Evolutionary conservation across 2,329 filamentous ascomycete species (phyloP), one percentile per base, ranked within the genome.

Genomic region (Scolecobasidium constrictum): DNA sequence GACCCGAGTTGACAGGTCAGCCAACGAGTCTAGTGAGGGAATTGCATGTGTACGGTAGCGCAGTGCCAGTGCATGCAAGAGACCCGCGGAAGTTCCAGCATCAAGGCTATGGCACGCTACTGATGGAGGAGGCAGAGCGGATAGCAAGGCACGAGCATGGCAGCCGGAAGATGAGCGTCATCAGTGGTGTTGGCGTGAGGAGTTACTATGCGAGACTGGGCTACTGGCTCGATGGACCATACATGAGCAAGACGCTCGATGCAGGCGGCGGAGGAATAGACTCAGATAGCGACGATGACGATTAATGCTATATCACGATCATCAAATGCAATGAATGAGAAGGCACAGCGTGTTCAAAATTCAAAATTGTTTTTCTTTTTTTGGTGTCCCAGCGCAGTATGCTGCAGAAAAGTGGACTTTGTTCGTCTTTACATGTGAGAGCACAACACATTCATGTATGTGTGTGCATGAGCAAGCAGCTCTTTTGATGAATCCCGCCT

Each of bases 81-180:
- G 92, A 98, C 53, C 87, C 90, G 16, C 81, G 84, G 62, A 96
- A 96, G 64, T 96, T 96, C 64, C 92, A 98, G 67, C 92, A 98
- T 65, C 92, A 95, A 60, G 92, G 92, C 0, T 98, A 94, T 52
- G 92, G 92, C 38, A 98, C 92, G 2, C 62, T 98, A 47, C 59
- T 98, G 50, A 98, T 98, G 93, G 90, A 96, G 57, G 90, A 96
- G 65, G 93, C 92, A 0, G 92, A 96, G 66, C 75, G 88, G 40
- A 98, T 98, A 50, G 90, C 93, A 1, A 75, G 86, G 43, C 83
- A 95, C 50, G 92, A 98, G 65, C 92, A 98, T 57, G 84, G 87
- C 4, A 95, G 88, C 53, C 73, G 74, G 47, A 98, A 98, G 72
- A 86, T 98, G 44, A 92, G 86, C 56, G 87, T 98, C 51, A 98